Conservation (phyloP, 2,329 filamentous ascomycete genomes). For the Mycogone perniciosa region DNA sequence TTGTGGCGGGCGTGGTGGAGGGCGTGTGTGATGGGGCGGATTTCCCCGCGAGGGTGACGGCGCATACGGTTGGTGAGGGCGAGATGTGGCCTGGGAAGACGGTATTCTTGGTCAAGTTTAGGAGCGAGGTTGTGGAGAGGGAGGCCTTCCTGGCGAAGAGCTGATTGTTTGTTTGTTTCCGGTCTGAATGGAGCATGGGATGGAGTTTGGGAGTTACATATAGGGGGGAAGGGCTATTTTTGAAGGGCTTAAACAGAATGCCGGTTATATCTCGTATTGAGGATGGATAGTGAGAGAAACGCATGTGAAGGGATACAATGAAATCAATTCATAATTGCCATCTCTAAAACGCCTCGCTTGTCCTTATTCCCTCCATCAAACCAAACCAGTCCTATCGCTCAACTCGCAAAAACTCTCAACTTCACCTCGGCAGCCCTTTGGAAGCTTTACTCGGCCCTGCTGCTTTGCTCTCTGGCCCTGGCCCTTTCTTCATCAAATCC, state of each 20-base stretch:
- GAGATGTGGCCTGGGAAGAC: conserved; percentile 96
- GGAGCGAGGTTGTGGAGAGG: conserved; percentile 82
- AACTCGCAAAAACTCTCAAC: neutral
- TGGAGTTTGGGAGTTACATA: conserved; percentile 19
- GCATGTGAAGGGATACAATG: neutral
- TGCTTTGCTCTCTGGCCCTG: conserved; percentile 23
- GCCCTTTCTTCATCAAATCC: conserved; percentile 61
- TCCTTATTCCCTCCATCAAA: neutral
- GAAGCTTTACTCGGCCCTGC: conserved; percentile 5
- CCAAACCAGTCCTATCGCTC: neutral
- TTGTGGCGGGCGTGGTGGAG: conserved; percentile 90
- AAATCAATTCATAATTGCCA: neutral
- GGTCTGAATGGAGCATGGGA: neutral
- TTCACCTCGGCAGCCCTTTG: conserved; percentile 20
- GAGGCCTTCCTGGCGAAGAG: conserved; percentile 71
- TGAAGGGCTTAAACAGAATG: neutral
- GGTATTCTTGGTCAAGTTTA: conserved; percentile 91
- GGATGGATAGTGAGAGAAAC: neutral
- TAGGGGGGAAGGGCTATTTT: neutral
- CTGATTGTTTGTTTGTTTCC: conserved; percentile 15
- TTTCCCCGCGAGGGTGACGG: conserved; percentile 82
- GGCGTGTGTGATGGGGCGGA: conserved; percentile 90
- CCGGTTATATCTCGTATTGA: too few relatives aligned
- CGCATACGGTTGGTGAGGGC: conserved; percentile 67
- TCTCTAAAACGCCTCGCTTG: conserved; percentile 3